Percentiles rank a stretch among this genome's conserved stretches.
phyloP scores from a whole-genome alignment of 1,284 basidiomycete genomes.

The Cryptococcus hybrid region DNA sequence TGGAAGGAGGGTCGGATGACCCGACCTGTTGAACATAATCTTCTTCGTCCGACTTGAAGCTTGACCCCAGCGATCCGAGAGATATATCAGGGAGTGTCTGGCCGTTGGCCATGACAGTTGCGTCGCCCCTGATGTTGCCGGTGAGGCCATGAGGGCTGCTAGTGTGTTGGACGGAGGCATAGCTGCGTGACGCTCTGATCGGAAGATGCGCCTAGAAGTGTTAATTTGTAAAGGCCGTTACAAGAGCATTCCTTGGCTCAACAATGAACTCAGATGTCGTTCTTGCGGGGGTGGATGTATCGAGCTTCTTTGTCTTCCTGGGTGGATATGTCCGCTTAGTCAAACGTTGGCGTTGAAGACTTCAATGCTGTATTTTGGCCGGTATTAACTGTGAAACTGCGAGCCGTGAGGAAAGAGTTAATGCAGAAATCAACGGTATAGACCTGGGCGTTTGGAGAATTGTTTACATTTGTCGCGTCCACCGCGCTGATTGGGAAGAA shows the following conservation, averaged over 20 bases:
- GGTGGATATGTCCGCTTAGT: too few relatives aligned
- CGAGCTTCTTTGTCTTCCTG: too few relatives aligned
- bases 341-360: too few relatives aligned
- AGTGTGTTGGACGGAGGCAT: slow-evolving; percentile 9
- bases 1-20: not conserved
- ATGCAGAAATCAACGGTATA: not conserved
- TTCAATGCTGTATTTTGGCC: too few relatives aligned
- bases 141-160: slow-evolving; percentile 39
- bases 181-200: too few relatives aligned
- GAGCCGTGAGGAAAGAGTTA: not conserved
- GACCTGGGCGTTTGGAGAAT: not conserved
- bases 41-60: slow-evolving; percentile 42
- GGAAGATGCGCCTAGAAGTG: too few relatives aligned
- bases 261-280: too few relatives aligned
- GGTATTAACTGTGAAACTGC: not conserved
- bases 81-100: slow-evolving; percentile 48
- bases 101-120: slow-evolving; percentile 28
- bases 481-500: too few relatives aligned
- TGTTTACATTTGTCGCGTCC: too few relatives aligned
- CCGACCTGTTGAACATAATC: not conserved
- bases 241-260: too few relatives aligned
- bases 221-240: too few relatives aligned
- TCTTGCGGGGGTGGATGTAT: too few relatives aligned
- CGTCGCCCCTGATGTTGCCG: slow-evolving; percentile 32
- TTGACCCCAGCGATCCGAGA: slow-evolving; percentile 45